Evolutionary conservation across 192 early-diverging fungal genomes (phyloP).

Genomic region (Coemansia sp.): DNA sequence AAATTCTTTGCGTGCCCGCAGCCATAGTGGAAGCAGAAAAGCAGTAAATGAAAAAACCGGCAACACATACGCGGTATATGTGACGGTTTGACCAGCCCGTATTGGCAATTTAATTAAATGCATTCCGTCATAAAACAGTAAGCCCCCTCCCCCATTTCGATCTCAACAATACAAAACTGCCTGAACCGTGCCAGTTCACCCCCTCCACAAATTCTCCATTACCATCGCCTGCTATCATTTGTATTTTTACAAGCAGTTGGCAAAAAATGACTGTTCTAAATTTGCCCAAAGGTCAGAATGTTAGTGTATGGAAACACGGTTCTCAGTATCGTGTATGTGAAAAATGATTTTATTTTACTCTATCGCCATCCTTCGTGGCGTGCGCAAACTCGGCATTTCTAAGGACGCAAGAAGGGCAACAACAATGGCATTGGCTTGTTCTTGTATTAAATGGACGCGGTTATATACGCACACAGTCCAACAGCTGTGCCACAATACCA

Average conservation of each 20-base stretch:
- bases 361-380: slow-evolving; percentile 8
- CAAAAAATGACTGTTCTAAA: background rate
- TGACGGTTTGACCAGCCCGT: background rate
- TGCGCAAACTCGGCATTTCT: background rate
- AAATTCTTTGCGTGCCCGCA: background rate
- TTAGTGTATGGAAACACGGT: background rate
- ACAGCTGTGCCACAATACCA: slow-evolving; percentile 3
- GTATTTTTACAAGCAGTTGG: background rate
- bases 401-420: background rate
- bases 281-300: background rate
- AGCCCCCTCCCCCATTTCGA: slow-evolving; percentile 17
- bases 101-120: slow-evolving; percentile 15
- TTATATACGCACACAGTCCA: background rate
- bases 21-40: background rate
- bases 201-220: slow-evolving; percentile 3
- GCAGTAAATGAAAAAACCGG: slow-evolving; percentile 19
- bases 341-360: background rate
- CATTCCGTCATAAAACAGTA: slow-evolving; percentile 28
- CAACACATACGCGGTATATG: slow-evolving; percentile 11
- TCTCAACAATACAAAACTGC: slow-evolving; percentile 1
- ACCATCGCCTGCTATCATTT: background rate
- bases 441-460: background rate
- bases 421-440: background rate
- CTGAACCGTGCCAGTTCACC: background rate
- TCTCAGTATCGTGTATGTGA: background rate